Evolutionary conservation across 352 stramenopile genomes (phyloP), one percentile per base, ranked within the genome.

Genomic region (Phytophthora gonapodyides): DNA sequence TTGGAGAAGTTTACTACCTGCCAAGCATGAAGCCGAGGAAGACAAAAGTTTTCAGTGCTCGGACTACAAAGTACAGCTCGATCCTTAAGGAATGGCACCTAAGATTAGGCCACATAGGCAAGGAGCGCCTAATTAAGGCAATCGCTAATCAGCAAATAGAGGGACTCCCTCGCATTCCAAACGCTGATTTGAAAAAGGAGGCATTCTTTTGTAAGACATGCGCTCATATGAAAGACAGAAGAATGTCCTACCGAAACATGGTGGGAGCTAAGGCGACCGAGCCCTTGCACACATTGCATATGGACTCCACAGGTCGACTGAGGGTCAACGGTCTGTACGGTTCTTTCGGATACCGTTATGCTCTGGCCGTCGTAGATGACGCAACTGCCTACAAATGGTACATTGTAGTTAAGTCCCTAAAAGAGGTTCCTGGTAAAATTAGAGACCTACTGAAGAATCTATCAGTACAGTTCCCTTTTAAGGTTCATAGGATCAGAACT

Each of bases 1-100:
- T 64, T 42, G 57, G 47, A 13, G 57, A 58, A 54, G 45, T 67
- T 21, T 57, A 57, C 24, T 38, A 57, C 31, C 50, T 53, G 4
- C 46, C 46, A 31, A 33, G 15, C 9, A 33, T 27, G 38, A 62
- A 62, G 36, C 16, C 38, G 34, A 51, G 4, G 21, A 36, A 21
- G 11, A 51, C 27, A 11, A 59, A 16, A 27, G 27, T 42, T 15
- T 43, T 56, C n/a, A n/a, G n/a, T n/a, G n/a, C 45, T 16, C 24
- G 58, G 47, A 35, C 6, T 12, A 36, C 16, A 17, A 43, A 56
- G 19, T 56, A 37, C 15, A 45, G 10, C 10, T 19, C 46, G 2
- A 53, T 52, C 11, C 15, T 49, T 33, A 64, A 50, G 19, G 36
- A 57, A 57, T n/a, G 36, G 36, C 56, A 64, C 37, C 51, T 57